Base-by-base conservation (phyloP, 2,329 filamentous ascomycete species). In the Calonectria leucothoes region DNA sequence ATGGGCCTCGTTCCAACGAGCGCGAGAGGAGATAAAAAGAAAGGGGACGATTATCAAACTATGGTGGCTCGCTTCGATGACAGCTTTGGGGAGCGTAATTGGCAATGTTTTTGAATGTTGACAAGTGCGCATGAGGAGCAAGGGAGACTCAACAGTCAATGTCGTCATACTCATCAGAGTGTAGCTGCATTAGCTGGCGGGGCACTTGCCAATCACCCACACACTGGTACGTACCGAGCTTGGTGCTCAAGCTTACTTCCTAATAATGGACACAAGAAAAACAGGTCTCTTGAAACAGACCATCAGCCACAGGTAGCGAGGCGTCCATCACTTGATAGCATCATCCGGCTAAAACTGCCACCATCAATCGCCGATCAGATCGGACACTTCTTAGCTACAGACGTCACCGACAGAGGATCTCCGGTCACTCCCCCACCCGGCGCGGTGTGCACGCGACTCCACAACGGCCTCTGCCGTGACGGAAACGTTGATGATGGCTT, bases 201-300 rank as follows among this genome's bases (percentile, higher is more conserved):
- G 57, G 57, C 27, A 33, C 15, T 35, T 65, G 33, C 31, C 42
- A 45, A 39, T 11, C 35, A 29, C n/a, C n/a, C 49, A 65, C 61
- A 65, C 42, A 73, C 69, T 73, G 76, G 75, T 68, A 75, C 37
- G 74, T 68, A 66, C 61, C 68, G 33, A 25, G 27, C 33, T 27
- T 5, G 15, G 20, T 14, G 6, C 51, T 23, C 4, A 20, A 45
- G 42, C 42, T 45, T 45, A 23, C 42, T 23, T 45, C 42, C n/a
- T 11, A 45, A 20, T 45, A 23, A 45, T 10, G 42, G 23, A n/a
- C 20, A 23, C n/a, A 12, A 45, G n/a, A 12, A 61, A 61, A 61
- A 35, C 31, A 15, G 55, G n/a, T 27, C 55, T 61, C 55, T 59
- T 27, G 33, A 59, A 39, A 59, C 55, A 59, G 25, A 14, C 20